These are phyloP conservation scores for Turnera subulata DNA, from an alignment of 345 rosid species.

Conservation along the genomic window DNA sequence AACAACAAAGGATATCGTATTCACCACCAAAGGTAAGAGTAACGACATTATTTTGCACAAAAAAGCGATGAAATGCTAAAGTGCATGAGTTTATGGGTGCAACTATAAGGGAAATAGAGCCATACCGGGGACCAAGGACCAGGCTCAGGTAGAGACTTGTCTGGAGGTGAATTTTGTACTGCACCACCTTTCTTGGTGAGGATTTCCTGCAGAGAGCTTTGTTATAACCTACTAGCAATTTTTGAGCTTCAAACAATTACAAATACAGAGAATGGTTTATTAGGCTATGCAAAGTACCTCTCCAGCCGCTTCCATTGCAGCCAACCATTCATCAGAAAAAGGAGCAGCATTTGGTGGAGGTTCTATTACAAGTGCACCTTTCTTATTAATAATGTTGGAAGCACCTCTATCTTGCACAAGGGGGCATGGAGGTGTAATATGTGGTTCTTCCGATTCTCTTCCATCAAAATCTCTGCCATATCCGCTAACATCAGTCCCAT, in stretches of 20 bases:
- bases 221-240: too few relatives aligned
- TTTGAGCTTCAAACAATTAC: background rate
- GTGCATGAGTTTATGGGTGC: background rate
- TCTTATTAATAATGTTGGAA: conserved; percentile 30
- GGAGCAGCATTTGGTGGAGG: conserved; percentile 67
- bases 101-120: background rate
- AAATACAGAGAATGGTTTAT: background rate
- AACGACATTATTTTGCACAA: background rate
- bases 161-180: conserved; percentile 83
- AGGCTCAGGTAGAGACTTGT: conserved; percentile 63
- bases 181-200: conserved; percentile 75
- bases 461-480: conserved; percentile 14
- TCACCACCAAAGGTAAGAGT: too few relatives aligned
- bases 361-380: conserved; percentile 38
- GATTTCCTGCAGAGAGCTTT: conserved; percentile 76
- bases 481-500: conserved; percentile 12
- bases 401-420: conserved; percentile 24
- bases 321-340: conserved; percentile 93
- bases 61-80: background rate
- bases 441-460: conserved; percentile 29
- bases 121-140: conserved; percentile 97
- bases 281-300: conserved; percentile 64
- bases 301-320: conserved; percentile 91
- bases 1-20: too few relatives aligned
- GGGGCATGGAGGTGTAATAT: conserved; percentile 17